Base-by-base conservation (phyloP, 805 yeast genomes). In the Wickerhamiella azymoides region DNA sequence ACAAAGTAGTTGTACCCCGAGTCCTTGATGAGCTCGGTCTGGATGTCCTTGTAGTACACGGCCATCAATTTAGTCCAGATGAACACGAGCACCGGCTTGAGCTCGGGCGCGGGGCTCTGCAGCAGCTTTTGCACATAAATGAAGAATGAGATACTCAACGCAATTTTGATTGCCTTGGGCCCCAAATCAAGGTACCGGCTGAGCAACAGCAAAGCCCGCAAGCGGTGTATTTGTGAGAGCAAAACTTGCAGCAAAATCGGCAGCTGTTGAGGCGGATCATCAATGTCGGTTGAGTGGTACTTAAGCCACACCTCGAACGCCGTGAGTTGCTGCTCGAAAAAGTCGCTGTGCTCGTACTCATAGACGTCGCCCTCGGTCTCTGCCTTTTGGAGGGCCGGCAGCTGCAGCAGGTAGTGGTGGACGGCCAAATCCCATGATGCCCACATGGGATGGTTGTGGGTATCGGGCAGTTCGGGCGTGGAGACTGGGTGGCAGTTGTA, bases 1-100 rank as follows among this genome's bases (percentile, higher is more conserved):
- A 85, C 76, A 60, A 92, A 92, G 61, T 92, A 89, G 55, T 79
- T 77, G 62, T 78, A 88, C 0, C 96, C 95, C 57, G 80, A 81
- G 57, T 89, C 97, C 55, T 88, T 88, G 52, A 92, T 74, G 26
- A 92, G 71, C 57, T 92, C 98, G 51, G 80, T 86, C 61, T 92
- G 98, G 2, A 95, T 84, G 56, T 82, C 80, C 52, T 76, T 74
- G 60, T 82, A 80, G 62, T 89, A 97, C 19, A 92, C 93, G 2
- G 96, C 88, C 92, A 92, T 85, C 18, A 92, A 85, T 53, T 97
- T 71, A 0, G 97, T 95, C 98, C 98, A 92, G 46, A 92, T 92
- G 57, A 89, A 92, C 1, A 92, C 92, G 47, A 92, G 65, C 2
- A 89, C 94, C 0, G 97, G 97, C 56, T 86, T 86, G 49, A 92